Base-by-base conservation (phyloP, 495 filamentous ascomycete genomes). In the Lentithecium fluviatile region DNA sequence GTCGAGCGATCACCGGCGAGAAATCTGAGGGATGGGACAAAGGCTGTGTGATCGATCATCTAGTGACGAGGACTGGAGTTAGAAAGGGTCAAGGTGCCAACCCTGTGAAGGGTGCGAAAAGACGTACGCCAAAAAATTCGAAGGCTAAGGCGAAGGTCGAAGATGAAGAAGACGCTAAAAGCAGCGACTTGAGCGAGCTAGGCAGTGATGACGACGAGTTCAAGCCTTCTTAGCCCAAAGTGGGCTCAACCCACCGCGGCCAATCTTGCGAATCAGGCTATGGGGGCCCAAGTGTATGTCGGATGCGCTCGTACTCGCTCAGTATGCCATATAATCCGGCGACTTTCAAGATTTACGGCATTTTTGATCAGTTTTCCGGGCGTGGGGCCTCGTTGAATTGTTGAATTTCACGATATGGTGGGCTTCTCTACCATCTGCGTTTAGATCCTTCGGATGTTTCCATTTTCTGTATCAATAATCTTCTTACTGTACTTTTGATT, bases 1-100 rank as follows among this genome's bases (percentile, higher is more conserved):
- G 94, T 69, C 80, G 84, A 49, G 88, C 88, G 7, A 62, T 67
- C 15, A 77, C 75, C 0, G 69, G 73, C 2, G 69, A 74, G 58
- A 52, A 53, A 0, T 70, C 67, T 46, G 69, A 62, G 36, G 70
- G 68, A 11, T 78, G 75, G 75, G 71, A 70, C 10, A 55, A 74
- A 23, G 75, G 75, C 0, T 77, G 75, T 65, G 73, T 70, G 34
- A 76, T 78, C 56, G 75, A 78, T 52, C 72, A 76, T 65, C 52
- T 78, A 38, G 73, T 77, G 8, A 73, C 70, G 57, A 49, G 75
- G 25, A 60, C 64, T 38, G 75, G 75, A 4, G 65, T 47, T 25
- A 67, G 70, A 58, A 76, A 77, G 59, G 56, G 45, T 24, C 45
- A 47, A 0, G 52, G 17, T 42, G 53, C 19, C 1, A 37, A 36